These are phyloP conservation scores for Parastagonospora nodorum DNA, from an alignment of 2,329 filamentous ascomycete species.

Conservation along the genomic window DNA sequence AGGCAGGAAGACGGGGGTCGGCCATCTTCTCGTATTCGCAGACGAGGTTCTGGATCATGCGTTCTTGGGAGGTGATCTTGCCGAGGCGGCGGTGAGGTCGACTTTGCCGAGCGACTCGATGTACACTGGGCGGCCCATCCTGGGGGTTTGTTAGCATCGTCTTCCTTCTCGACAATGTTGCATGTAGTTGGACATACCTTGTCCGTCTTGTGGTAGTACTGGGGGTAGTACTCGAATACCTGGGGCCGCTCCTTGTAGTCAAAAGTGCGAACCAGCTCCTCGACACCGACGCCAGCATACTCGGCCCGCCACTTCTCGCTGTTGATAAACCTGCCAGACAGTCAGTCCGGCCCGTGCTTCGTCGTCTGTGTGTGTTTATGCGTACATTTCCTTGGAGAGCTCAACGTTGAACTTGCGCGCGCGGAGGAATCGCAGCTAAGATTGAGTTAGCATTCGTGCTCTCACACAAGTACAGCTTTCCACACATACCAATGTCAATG, in stretches of 20 bases:
- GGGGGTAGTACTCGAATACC: constrained; percentile 90
- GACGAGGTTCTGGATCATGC: constrained; percentile 95
- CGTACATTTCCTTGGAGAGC: constrained; percentile 84
- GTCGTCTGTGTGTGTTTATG: constrained; percentile 4
- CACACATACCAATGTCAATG: constrained; percentile 76
- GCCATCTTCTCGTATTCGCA: constrained; percentile 97
- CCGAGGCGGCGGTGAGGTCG: constrained; percentile 85
- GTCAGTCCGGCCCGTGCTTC: constrained; percentile 26
- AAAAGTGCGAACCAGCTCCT: constrained; percentile 79
- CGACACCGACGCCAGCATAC: constrained; percentile 69
- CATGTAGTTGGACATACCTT: constrained; percentile 56
- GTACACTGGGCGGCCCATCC: constrained; percentile 97
- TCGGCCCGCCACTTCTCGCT: constrained; percentile 90
- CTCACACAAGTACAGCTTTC: neutral
- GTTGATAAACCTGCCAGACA: constrained; percentile 75
- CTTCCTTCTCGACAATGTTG: neutral
- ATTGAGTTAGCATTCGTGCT: constrained; percentile 21
- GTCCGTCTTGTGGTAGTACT: constrained; percentile 98
- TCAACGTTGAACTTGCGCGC: constrained; percentile 94
- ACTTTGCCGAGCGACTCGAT: constrained; percentile 96
- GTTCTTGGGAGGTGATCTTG: constrained; percentile 89
- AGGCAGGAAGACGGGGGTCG: constrained; percentile 91
- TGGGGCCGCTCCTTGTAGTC: constrained; percentile 84
- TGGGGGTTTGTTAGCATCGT: constrained; percentile 45
- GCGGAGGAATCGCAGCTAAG: constrained; percentile 82